Evolutionary conservation across 2,329 filamentous ascomycete species (phyloP).

Genomic region (Periconia macrospinosa): DNA sequence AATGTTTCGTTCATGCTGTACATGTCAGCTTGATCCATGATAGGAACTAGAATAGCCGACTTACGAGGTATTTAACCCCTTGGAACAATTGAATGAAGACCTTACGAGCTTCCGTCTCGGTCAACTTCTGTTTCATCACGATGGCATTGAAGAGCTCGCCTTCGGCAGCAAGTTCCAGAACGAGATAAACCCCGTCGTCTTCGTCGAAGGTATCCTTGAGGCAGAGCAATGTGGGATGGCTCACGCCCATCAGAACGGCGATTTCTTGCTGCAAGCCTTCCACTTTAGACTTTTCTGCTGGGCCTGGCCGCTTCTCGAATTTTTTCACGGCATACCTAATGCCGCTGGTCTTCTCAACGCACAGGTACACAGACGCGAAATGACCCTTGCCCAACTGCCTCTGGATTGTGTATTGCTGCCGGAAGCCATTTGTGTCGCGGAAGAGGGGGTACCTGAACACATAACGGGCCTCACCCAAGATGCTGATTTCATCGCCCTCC

Average conservation of each 20-base stretch:
- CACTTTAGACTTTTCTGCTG: slow-evolving; percentile 79
- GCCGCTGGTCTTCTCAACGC: slow-evolving; percentile 82
- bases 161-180: slow-evolving; percentile 86
- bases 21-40: slow-evolving; percentile 25
- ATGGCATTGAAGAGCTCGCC: slow-evolving; percentile 97
- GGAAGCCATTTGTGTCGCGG: slow-evolving; percentile 69
- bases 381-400: slow-evolving; percentile 92
- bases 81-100: slow-evolving; percentile 91
- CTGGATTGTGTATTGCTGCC: slow-evolving; percentile 81
- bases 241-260: slow-evolving; percentile 94
- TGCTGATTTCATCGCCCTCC: slow-evolving; percentile 87
- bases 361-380: slow-evolving; percentile 91
- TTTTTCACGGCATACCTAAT: slow-evolving; percentile 89
- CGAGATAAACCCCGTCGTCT: slow-evolving; percentile 83
- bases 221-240: slow-evolving; percentile 88
- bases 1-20: slow-evolving; percentile 93
- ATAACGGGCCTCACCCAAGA: slow-evolving; percentile 83
- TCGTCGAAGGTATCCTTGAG: slow-evolving; percentile 96
- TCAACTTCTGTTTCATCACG: slow-evolving; percentile 84
- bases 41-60: slow-evolving; percentile 27
- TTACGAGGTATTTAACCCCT: slow-evolving; percentile 90
- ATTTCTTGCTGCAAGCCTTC: slow-evolving; percentile 94
- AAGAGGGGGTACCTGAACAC: slow-evolving; percentile 80
- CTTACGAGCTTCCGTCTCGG: slow-evolving; percentile 80
- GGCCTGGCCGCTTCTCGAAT: slow-evolving; percentile 82